A percentile compares a stretch with the other conserved stretches of the same genome.
phyloP scores from a whole-genome alignment of 805 yeast species.

The Saccharomycopsis sp. region DNA sequence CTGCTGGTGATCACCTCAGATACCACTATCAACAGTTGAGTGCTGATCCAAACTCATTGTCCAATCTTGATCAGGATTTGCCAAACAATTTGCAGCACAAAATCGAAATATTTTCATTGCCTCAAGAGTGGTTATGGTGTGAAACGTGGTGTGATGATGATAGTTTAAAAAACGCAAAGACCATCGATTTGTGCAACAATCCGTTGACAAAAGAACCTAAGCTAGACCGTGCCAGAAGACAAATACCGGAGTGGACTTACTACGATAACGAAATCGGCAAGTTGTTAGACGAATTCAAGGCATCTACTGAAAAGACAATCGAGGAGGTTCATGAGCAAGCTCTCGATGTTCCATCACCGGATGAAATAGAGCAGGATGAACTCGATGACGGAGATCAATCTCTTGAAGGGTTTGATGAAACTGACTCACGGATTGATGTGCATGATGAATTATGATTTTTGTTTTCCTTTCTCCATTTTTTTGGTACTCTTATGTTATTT shows the following conservation, averaged over 20 bases:
- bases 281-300: conserved; percentile 24
- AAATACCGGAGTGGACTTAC: conserved; percentile 68
- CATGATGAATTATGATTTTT: conserved; percentile 3
- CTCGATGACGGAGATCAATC: conserved; percentile 6
- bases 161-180: conserved; percentile 54
- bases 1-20: conserved; percentile 76
- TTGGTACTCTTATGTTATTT: not conserved
- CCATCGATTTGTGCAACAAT: conserved; percentile 79
- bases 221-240: conserved; percentile 65
- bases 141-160: conserved; percentile 85
- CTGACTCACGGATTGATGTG: not conserved
- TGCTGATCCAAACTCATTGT: conserved; percentile 68
- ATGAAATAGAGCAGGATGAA: conserved; percentile 4
- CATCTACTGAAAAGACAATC: not conserved
- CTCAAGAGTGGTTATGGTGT: conserved; percentile 89
- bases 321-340: not conserved
- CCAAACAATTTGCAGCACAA: conserved; percentile 77
- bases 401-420: conserved; percentile 15
- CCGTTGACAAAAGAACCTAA: conserved; percentile 79
- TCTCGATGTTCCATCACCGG: not conserved
- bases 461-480: not conserved
- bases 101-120: conserved; percentile 64
- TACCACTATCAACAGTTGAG: conserved; percentile 79
- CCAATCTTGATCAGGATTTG: conserved; percentile 85
- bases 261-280: conserved; percentile 51